phyloP scores from a whole-genome alignment of 2,329 filamentous ascomycete genomes.

The Colletotrichum sansevieriae region DNA sequence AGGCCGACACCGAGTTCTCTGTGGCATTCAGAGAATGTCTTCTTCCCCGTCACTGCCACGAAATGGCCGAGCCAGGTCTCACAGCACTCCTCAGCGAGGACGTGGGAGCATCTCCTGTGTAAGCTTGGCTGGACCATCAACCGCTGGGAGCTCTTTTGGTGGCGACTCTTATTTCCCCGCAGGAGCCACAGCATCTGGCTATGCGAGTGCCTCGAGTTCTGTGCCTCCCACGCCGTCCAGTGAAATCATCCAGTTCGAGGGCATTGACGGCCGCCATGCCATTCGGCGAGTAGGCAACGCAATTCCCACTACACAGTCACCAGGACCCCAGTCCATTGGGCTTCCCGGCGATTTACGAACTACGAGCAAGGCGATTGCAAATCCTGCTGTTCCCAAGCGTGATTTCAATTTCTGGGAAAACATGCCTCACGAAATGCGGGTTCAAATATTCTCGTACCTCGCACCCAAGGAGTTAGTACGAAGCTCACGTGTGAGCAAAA shows the following conservation, averaged over 20 bases:
- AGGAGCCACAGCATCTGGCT: slow-evolving; percentile 47
- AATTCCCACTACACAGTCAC: slow-evolving; percentile 53
- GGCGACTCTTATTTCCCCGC: slow-evolving; percentile 45
- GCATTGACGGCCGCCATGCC: slow-evolving; percentile 62
- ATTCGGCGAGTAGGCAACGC: slow-evolving; percentile 68
- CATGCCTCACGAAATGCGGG: slow-evolving; percentile 85
- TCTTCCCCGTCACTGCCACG: slow-evolving; percentile 81
- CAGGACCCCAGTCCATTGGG: slow-evolving; percentile 60
- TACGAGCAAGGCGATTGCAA: slow-evolving; percentile 32
- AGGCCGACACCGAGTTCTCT: slow-evolving; percentile 77
- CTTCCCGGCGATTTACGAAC: slow-evolving; percentile 71
- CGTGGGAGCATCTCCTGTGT: slow-evolving; percentile 67
- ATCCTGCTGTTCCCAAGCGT: slow-evolving; percentile 38
- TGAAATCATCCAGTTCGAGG: slow-evolving; percentile 57
- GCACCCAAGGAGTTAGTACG: slow-evolving; percentile 84
- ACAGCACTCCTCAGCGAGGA: slow-evolving; percentile 75
- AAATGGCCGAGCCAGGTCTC: slow-evolving; percentile 73
- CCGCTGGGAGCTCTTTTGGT: slow-evolving; percentile 49
- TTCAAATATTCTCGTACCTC: slow-evolving; percentile 82
- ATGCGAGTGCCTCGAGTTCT: slow-evolving; percentile 53
- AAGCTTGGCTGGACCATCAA: slow-evolving; percentile 60
- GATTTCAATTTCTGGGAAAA: slow-evolving; percentile 79
- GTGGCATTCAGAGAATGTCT: slow-evolving; percentile 83
- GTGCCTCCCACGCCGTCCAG: slow-evolving; percentile 55
- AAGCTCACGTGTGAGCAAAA: slow-evolving; percentile 80